Evolutionary conservation across 2,329 filamentous ascomycete genomes (phyloP).

Genomic region (Cladosporium phlei): DNA sequence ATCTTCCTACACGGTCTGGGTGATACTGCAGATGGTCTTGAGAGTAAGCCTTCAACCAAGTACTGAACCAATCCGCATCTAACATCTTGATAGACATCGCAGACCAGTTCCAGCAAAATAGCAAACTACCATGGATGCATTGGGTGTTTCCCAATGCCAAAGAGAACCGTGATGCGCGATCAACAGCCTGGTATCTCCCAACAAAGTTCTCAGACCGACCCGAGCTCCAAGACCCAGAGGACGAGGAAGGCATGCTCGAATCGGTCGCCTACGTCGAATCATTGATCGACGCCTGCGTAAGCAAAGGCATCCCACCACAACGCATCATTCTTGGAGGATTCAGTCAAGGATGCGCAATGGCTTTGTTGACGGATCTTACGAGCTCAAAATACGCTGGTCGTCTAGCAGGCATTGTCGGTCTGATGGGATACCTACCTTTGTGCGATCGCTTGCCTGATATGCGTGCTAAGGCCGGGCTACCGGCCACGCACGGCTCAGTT

Average conservation of each 20-base stretch:
- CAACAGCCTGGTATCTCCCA: constrained; percentile 46
- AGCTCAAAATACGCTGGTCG: constrained; percentile 37
- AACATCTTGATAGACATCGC: constrained; percentile 21
- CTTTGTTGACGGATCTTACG: constrained; percentile 40
- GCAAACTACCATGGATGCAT: constrained; percentile 45
- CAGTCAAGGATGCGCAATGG: constrained; percentile 45
- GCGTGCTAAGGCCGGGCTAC: constrained; percentile 34
- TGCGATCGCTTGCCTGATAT: constrained; percentile 36
- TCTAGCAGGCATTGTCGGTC: constrained; percentile 38
- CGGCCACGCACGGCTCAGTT: constrained; percentile 33
- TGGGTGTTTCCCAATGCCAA: constrained; percentile 50
- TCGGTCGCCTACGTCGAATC: constrained; percentile 39
- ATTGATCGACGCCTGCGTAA: constrained; percentile 40
- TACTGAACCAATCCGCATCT: not conserved
- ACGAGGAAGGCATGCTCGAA: constrained; percentile 41
- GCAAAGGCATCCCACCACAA: constrained; percentile 37
- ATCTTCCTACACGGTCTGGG: constrained; percentile 46
- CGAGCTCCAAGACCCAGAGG: constrained; percentile 43
- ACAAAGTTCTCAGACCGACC: constrained; percentile 36
- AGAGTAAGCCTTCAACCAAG: constrained; percentile 30
- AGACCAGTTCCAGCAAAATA: constrained; percentile 41
- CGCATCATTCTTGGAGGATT: constrained; percentile 47
- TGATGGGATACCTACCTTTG: constrained; percentile 47
- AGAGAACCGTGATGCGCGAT: constrained; percentile 42
- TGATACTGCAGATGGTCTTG: constrained; percentile 43